These are phyloP conservation scores for Solanum clarkiae DNA, from an alignment of 257 asterid genomes.

Conservation along the genomic window DNA sequence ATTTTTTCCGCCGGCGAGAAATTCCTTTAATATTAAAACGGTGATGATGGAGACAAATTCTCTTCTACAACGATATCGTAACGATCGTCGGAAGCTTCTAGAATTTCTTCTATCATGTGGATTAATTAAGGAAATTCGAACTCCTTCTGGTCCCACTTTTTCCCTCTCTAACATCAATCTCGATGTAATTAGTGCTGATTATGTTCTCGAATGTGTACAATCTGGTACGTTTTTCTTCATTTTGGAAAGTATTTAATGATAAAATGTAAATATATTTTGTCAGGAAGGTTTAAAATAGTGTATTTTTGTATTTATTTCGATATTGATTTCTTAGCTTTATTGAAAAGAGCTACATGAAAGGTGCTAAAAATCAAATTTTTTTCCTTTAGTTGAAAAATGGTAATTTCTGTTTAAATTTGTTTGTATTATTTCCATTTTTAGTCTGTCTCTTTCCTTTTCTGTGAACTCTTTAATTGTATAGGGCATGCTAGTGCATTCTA, in stretches of 20 bases:
- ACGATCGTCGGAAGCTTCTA: slow-evolving; percentile 92
- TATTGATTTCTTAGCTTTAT: not conserved
- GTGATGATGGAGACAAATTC: slow-evolving; percentile 9
- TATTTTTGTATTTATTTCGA: not conserved
- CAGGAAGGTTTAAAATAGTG: not conserved
- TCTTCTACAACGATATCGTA: slow-evolving; percentile 49
- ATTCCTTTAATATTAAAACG: not conserved
- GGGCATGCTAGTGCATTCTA: not conserved
- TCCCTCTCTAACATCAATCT: slow-evolving; percentile 46
- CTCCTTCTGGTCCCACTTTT: slow-evolving; percentile 47
- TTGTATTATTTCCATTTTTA: not conserved
- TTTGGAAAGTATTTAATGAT: not conserved
- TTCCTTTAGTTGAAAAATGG: not conserved
- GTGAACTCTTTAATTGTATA: not conserved
- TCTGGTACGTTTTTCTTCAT: slow-evolving; percentile 23
- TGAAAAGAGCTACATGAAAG: not conserved
- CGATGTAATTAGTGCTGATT: slow-evolving; percentile 63
- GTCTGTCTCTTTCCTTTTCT: not conserved
- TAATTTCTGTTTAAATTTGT: not conserved
- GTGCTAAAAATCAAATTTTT: not conserved
- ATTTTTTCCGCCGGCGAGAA: not conserved
- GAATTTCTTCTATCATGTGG: slow-evolving; percentile 60
- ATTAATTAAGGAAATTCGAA: slow-evolving; percentile 34
- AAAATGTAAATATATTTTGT: not conserved
- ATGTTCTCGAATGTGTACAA: slow-evolving; percentile 61